Conservation (phyloP, 2,329 filamentous ascomycete species). For the Penicillium sp. region DNA sequence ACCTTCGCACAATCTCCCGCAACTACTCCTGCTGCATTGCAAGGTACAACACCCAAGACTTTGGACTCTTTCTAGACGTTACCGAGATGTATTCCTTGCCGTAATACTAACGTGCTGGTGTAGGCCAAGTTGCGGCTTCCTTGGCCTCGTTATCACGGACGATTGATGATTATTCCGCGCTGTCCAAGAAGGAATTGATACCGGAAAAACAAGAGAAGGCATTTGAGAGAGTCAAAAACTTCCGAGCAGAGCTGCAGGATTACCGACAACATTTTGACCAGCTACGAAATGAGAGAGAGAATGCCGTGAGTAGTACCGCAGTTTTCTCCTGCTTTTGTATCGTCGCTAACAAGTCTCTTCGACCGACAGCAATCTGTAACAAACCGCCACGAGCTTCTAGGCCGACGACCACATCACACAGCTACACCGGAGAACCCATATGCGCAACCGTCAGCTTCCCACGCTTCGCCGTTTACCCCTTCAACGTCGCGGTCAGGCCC, state of each 20-base stretch:
- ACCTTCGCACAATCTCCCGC: conserved; percentile 65
- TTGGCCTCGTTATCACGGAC: conserved; percentile 84
- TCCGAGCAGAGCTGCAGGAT: conserved; percentile 79
- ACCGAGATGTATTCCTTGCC: not conserved
- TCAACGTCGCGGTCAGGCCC: conserved; percentile 44
- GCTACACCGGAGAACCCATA: conserved; percentile 95
- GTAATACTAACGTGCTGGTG: conserved; percentile 39
- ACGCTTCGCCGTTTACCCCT: conserved; percentile 48
- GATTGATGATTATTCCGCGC: conserved; percentile 85
- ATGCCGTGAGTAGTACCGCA: conserved; percentile 57
- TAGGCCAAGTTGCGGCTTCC: conserved; percentile 77
- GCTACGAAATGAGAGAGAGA: conserved; percentile 77
- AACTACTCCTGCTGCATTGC: conserved; percentile 65
- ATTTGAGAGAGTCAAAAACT: conserved; percentile 80
- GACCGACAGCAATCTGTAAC: conserved; percentile 59
- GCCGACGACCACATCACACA: conserved; percentile 77
- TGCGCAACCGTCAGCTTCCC: conserved; percentile 61
- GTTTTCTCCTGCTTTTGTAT: not conserved
- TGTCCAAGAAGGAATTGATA: conserved; percentile 87
- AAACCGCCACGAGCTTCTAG: conserved; percentile 81
- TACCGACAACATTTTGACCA: conserved; percentile 78
- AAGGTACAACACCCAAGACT: conserved; percentile 47
- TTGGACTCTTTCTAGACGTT: not conserved
- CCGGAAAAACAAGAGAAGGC: conserved; percentile 92
- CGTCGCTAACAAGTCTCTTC: conserved; percentile 3